A percentile compares a stretch with the other conserved stretches of the same genome.
phyloP scores from a whole-genome alignment of 2,329 filamentous ascomycete species.

The Trichoderma arundinaceum region DNA sequence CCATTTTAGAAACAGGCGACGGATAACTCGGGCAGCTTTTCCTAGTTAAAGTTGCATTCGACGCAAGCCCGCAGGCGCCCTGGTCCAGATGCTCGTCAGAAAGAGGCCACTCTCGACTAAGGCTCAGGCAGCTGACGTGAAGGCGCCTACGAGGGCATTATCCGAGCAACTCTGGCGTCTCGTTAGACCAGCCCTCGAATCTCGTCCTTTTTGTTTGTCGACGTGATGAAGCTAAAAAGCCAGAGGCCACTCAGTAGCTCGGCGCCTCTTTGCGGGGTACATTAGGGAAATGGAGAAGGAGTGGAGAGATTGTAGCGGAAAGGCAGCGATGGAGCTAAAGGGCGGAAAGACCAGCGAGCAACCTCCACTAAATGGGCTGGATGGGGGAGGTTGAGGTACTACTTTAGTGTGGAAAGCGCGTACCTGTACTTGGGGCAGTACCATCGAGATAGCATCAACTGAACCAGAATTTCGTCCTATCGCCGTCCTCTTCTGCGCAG shows the following conservation, averaged over 20 bases:
- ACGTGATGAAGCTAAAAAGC: background rate
- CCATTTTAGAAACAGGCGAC: conserved; percentile 28
- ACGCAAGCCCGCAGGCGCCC: background rate
- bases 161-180: too few relatives aligned
- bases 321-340: conserved; percentile 16
- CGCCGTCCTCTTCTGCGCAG: too few relatives aligned
- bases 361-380: conserved; percentile 12
- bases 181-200: background rate
- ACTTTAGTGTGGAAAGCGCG: background rate
- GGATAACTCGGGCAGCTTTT: conserved; percentile 17
- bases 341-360: background rate
- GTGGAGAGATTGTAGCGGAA: conserved; percentile 23
- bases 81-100: background rate
- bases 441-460: too few relatives aligned
- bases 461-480: too few relatives aligned
- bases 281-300: conserved; percentile 26
- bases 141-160: background rate
- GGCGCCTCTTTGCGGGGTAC: conserved; percentile 29
- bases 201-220: too few relatives aligned
- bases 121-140: background rate
- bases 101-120: background rate
- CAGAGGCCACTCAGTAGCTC: conserved; percentile 9
- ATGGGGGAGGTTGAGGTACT: background rate
- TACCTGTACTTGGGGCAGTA: conserved; percentile 1
- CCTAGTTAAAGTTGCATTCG: conserved; percentile 7